Percentiles rank a stretch among this genome's conserved stretches.
These are phyloP conservation scores for Thyridium curvatum DNA, from an alignment of 2,329 filamentous ascomycete species.

Conservation along the genomic window DNA sequence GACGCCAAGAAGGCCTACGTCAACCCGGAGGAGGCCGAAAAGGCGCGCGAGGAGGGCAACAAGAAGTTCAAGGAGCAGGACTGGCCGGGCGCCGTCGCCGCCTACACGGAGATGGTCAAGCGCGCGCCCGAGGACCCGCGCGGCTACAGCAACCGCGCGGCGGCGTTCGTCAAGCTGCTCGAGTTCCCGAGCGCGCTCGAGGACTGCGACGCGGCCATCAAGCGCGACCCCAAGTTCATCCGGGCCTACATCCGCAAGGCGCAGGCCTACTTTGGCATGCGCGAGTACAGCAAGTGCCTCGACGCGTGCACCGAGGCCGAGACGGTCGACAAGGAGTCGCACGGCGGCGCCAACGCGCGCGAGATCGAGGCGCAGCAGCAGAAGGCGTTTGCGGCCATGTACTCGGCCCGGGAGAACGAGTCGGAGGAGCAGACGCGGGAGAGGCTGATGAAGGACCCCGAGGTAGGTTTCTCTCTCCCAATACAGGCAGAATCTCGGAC, in stretches of 20 bases:
- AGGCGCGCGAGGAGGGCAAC: slow-evolving; percentile 91
- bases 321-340: slow-evolving; percentile 64
- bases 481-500: too few relatives aligned
- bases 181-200: slow-evolving; percentile 90
- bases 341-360: slow-evolving; percentile 69
- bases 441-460: slow-evolving; percentile 82
- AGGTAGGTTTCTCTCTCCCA: slow-evolving; percentile 51
- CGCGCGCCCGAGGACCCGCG: slow-evolving; percentile 87
- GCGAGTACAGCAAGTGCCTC: slow-evolving; percentile 92
- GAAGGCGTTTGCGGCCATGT: slow-evolving; percentile 88
- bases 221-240: slow-evolving; percentile 87
- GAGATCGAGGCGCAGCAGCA: slow-evolving; percentile 94
- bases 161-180: slow-evolving; percentile 93
- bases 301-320: slow-evolving; percentile 81
- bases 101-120: slow-evolving; percentile 96
- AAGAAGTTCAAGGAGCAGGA: slow-evolving; percentile 95
- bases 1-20: slow-evolving; percentile 74
- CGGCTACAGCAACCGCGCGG: slow-evolving; percentile 95
- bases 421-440: slow-evolving; percentile 93
- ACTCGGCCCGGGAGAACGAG: slow-evolving; percentile 84
- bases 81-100: slow-evolving; percentile 90
- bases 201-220: slow-evolving; percentile 88
- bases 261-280: slow-evolving; percentile 93
- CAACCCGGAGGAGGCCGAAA: slow-evolving; percentile 86
- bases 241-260: slow-evolving; percentile 95